phyloP scores from a whole-genome alignment of 345 rosid species.

The Aquilaria sinensis region DNA sequence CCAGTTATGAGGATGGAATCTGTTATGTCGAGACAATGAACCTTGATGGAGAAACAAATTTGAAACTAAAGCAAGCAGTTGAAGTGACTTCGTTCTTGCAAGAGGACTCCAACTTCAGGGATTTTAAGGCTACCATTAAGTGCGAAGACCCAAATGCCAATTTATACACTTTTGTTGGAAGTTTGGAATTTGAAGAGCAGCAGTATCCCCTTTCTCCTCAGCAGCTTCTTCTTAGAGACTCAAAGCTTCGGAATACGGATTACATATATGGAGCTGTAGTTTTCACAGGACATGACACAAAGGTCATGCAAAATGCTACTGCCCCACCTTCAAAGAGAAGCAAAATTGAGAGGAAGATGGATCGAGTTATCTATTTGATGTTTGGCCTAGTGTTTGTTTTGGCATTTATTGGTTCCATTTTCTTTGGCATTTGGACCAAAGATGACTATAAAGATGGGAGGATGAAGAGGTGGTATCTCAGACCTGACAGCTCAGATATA shows the following conservation, averaged over 20 bases:
- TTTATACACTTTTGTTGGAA: slow-evolving; percentile 75
- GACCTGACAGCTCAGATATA: slow-evolving; percentile 46
- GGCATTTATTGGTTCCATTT: slow-evolving; percentile 63
- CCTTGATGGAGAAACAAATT: slow-evolving; percentile 92
- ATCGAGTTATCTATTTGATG: slow-evolving; percentile 59
- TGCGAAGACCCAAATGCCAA: slow-evolving; percentile 96
- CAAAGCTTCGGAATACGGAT: slow-evolving; percentile 82
- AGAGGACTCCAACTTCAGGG: slow-evolving; percentile 48
- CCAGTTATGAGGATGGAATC: slow-evolving; percentile 74
- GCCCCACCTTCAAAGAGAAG: slow-evolving; percentile 93
- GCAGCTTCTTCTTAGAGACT: slow-evolving; percentile 84
- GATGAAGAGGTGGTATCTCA: slow-evolving; percentile 73
- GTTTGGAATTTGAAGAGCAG: slow-evolving; percentile 53
- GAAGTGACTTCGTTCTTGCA: slow-evolving; percentile 59
- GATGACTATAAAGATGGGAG: slow-evolving; percentile 52
- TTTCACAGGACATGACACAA: slow-evolving; percentile 90
- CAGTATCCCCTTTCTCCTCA: slow-evolving; percentile 71
- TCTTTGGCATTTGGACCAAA: slow-evolving; percentile 58
- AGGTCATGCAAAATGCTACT: slow-evolving; percentile 80
- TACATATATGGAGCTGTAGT: slow-evolving; percentile 70
- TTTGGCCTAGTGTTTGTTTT: slow-evolving; percentile 46
- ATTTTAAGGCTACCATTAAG: slow-evolving; percentile 56
- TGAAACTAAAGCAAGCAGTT: slow-evolving; percentile 74
- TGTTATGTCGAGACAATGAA: slow-evolving; percentile 98
- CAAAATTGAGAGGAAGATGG: slow-evolving; percentile 79